These are phyloP conservation scores for Grigorovia transvaalensis DNA, from an alignment of 805 yeast species.

Conservation along the genomic window DNA sequence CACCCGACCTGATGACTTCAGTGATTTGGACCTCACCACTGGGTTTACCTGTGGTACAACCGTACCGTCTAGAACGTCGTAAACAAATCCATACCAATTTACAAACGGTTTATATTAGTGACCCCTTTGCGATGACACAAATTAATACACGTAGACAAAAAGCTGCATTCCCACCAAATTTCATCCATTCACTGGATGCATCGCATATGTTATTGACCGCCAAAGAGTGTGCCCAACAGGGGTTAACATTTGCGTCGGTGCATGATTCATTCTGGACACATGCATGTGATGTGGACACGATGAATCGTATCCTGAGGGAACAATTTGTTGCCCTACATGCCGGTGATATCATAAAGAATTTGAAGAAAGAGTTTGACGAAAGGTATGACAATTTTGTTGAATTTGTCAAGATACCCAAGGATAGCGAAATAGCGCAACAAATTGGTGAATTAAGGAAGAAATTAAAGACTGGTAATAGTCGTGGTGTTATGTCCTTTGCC, in stretches of 20 bases:
- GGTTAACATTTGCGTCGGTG: conserved; percentile 79
- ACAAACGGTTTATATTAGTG: conserved; percentile 78
- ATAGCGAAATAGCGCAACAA: conserved; percentile 40
- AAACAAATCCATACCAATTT: conserved; percentile 68
- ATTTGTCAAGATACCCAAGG: conserved; percentile 43
- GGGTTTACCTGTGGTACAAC: conserved; percentile 94
- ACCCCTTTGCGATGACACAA: conserved; percentile 74
- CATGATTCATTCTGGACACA: conserved; percentile 99
- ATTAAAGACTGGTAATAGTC: conserved; percentile 39
- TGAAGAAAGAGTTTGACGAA: conserved; percentile 68
- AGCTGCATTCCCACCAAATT: conserved; percentile 93
- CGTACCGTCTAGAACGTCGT: conserved; percentile 64
- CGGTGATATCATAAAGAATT: conserved; percentile 56
- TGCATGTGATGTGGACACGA: conserved; percentile 65
- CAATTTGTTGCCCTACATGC: conserved; percentile 72
- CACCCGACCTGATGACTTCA: conserved; percentile 67
- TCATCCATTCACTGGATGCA: conserved; percentile 90
- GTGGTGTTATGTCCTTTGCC: conserved; percentile 44
- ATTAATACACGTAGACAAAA: conserved; percentile 85
- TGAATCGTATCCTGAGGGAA: conserved; percentile 64
- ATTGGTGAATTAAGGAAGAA: conserved; percentile 41
- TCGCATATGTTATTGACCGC: conserved; percentile 94
- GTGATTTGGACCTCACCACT: conserved; percentile 98
- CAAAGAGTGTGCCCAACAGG: conserved; percentile 52
- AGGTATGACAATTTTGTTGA: conserved; percentile 68